These are phyloP conservation scores for Juncus inflexus DNA, from an alignment of 176 grass and related monocot species.

Conservation along the genomic window DNA sequence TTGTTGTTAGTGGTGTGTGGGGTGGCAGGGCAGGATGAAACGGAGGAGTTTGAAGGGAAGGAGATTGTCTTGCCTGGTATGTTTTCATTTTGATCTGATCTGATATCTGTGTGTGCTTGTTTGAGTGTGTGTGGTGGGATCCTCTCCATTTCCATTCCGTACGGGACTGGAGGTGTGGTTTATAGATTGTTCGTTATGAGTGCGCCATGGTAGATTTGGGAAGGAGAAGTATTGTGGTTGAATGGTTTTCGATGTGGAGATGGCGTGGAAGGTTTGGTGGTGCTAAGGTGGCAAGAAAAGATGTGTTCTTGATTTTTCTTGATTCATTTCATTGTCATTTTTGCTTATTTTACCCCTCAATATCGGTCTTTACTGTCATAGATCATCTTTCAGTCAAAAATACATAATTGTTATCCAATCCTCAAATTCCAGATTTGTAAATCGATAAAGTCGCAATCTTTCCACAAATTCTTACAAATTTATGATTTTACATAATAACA, in stretches of 20 bases:
- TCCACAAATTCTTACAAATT: neutral
- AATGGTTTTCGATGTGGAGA: neutral
- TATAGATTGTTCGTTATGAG: neutral
- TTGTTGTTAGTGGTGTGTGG: neutral
- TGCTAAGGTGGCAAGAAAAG: neutral
- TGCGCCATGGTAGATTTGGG: no score
- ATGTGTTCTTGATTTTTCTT: neutral
- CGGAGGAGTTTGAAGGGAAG: conserved; percentile 15
- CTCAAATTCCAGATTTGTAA: neutral
- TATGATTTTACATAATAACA: conserved; percentile 21
- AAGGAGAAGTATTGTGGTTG: neutral
- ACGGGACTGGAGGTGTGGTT: neutral
- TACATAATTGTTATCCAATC: no score
- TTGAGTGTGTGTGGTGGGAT: conserved; percentile 3
- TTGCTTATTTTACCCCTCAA: no score
- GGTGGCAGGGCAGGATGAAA: neutral
- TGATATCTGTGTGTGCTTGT: conserved; percentile 1
- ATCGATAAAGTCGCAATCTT: neutral
- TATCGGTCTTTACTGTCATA: no score
- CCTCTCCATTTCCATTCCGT: conserved; percentile 20
- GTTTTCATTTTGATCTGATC: conserved; percentile 1
- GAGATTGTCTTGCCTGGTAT: conserved; percentile 13
- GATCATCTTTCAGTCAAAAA: no score
- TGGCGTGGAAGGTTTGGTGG: neutral
- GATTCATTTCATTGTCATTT: no score